Evolutionary conservation across 2,329 filamentous ascomycete genomes (phyloP), one percentile per base, ranked within the genome.

Genomic region (Claviceps sp.): DNA sequence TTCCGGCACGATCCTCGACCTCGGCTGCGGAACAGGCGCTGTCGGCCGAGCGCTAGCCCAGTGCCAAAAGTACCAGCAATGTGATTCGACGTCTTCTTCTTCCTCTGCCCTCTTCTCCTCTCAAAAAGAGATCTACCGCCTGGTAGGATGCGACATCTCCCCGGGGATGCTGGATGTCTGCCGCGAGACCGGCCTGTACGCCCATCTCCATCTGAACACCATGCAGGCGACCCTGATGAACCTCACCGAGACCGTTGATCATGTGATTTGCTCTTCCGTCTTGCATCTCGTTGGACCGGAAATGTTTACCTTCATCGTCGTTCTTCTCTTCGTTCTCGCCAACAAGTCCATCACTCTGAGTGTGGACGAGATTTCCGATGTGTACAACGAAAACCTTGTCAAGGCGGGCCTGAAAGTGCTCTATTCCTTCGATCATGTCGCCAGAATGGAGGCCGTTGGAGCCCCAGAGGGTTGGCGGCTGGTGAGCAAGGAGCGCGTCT

Each of bases 271-370:
- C 22, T 50, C 4, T 4, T 37, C 40, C 7, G 30, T 41, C 9
- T 13, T 45, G 6, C 18, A 44, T 5, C 20, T 38, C 11, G 6
- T 50, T n/a, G 14, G 26, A 2, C 40, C 40, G 5, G 40, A 44
- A 13, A 22, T 44, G n/a, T 44, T 50, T 44, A 37, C 40, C n/a
- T 38, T 45, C 5, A 16, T 50, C 26, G 5, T 45, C 22, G 40
- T 9, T 11, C 41, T 44, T 7, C 30, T 34, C 41, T 50, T 50
- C 16, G 16, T 44, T 9, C 13, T 24, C 30, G 48, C 41, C 13
- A 22, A 50, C 13, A 50, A 36, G 6, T 50, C 48, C 14, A 50
- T 50, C 48, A 50, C 48, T 20, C n/a, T 50, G n/a, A 44, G 18
- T 5, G n/a, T 50, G 7, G 48, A 50, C 11, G 48, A 45, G 41